Evolutionary conservation across 768 basidiomycete species (phyloP).

Genomic region (Naganishia antarctica): DNA sequence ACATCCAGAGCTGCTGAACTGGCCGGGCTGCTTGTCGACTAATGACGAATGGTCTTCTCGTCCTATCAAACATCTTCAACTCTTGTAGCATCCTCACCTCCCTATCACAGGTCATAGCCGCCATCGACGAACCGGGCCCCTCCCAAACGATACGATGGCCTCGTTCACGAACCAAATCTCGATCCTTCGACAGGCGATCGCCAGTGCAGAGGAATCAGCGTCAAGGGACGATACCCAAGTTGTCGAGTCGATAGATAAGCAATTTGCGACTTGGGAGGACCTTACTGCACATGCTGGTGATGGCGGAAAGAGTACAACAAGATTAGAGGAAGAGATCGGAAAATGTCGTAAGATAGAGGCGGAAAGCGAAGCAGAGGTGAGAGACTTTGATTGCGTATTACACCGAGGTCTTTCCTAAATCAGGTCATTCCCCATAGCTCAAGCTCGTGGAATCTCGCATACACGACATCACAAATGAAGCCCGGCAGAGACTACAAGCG

Average conservation of each 20-base stretch:
- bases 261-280: slow-evolving; percentile 55
- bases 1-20: no score
- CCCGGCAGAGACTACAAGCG: slow-evolving; percentile 54
- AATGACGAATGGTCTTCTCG: background rate
- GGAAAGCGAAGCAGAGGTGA: background rate
- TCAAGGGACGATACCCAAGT: background rate
- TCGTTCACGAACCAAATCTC: background rate
- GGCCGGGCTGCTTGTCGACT: background rate
- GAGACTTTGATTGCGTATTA: background rate
- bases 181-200: background rate
- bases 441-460: slow-evolving; percentile 26
- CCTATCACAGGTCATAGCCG: background rate
- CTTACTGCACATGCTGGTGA: slow-evolving; percentile 50
- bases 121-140: no score
- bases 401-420: background rate
- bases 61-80: no score
- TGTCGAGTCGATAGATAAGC: background rate
- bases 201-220: background rate
- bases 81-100: no score
- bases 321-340: background rate
- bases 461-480: slow-evolving; percentile 54
- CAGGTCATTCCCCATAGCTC: slow-evolving; percentile 37
- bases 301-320: background rate
- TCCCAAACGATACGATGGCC: background rate
- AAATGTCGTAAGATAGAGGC: background rate